Evolutionary conservation across 345 rosid species (phyloP).

Genomic region (Clausena lansium): DNA sequence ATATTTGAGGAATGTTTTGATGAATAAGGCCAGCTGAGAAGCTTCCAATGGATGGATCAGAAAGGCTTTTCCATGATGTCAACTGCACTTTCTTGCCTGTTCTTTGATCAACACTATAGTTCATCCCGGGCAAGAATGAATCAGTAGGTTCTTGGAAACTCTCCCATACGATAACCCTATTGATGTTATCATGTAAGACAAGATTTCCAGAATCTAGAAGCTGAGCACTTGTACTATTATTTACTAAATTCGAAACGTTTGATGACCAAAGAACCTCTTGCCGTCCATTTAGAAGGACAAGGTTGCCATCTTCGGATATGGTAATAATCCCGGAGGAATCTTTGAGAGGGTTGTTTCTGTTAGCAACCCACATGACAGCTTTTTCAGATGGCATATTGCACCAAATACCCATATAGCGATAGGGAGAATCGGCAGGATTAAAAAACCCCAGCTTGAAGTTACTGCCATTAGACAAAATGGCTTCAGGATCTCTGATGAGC

Average conservation of each 20-base stretch:
- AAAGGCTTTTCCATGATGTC: constrained; percentile 46
- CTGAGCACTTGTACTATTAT: constrained; percentile 25
- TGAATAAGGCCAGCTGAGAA: constrained; percentile 38
- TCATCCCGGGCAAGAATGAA: constrained; percentile 38
- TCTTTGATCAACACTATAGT: constrained; percentile 16
- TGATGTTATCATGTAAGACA: constrained; percentile 14
- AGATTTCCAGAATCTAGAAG: constrained; percentile 45
- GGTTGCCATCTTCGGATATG: constrained; percentile 33
- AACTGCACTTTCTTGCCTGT: constrained; percentile 32
- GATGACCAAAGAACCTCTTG: constrained; percentile 43
- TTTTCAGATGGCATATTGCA: constrained; percentile 6
- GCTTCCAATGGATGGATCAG: constrained; percentile 57
- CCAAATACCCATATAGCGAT: constrained; percentile 38
- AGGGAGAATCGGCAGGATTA: constrained; percentile 21
- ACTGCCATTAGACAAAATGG: constrained; percentile 9
- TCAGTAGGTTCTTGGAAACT: constrained; percentile 50
- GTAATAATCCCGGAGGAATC: constrained; percentile 32
- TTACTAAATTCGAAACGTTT: constrained; percentile 15
- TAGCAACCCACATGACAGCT: constrained; percentile 35
- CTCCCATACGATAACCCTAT: constrained; percentile 43
- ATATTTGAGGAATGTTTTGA: constrained; percentile 29
- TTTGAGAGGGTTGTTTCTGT: constrained; percentile 27
- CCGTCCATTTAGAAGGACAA: constrained; percentile 31
- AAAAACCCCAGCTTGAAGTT: constrained; percentile 37
- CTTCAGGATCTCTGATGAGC: constrained; percentile 16